Conservation (phyloP, 2,329 filamentous ascomycete species). For the Microthyrium microscopicum region DNA sequence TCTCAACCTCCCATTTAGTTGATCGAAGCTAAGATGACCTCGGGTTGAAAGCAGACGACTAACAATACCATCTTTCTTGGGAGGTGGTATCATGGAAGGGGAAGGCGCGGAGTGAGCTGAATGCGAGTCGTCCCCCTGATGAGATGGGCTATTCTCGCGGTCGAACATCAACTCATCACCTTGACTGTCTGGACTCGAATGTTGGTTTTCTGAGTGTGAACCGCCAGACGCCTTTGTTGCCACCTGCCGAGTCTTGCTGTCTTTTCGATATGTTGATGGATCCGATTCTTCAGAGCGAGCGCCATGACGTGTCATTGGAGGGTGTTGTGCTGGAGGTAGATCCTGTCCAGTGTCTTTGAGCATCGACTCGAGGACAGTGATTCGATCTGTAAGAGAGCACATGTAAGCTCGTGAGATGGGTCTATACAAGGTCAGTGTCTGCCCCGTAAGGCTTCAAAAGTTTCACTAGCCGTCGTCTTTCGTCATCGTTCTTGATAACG, state of each 20-base stretch:
- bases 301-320: constrained; percentile 31
- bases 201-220: constrained; percentile 10
- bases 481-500: constrained; percentile 41
- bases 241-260: constrained; percentile 11
- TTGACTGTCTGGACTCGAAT: constrained; percentile 18
- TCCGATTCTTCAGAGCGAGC: constrained; percentile 18
- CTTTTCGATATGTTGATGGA: constrained; percentile 2
- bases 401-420: constrained; percentile 43
- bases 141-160: constrained; percentile 12
- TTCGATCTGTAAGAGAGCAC: constrained; percentile 38
- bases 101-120: constrained; percentile 13
- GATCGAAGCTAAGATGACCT: constrained; percentile 35
- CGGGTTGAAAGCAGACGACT: constrained; percentile 32
- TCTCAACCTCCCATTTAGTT: constrained; percentile 31
- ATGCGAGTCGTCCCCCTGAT: constrained; percentile 13
- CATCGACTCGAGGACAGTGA: constrained; percentile 35
- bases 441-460: neutral
- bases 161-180: constrained; percentile 16
- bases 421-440: constrained; percentile 17
- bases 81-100: constrained; percentile 16
- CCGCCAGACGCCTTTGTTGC: constrained; percentile 5
- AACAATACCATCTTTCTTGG: constrained; percentile 31
- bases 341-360: constrained; percentile 33
- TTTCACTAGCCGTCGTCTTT: constrained; percentile 31
- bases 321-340: constrained; percentile 34